These are phyloP conservation scores for Pseudozyma sp. DNA, from an alignment of 1,284 basidiomycete genomes.

Conservation along the genomic window DNA sequence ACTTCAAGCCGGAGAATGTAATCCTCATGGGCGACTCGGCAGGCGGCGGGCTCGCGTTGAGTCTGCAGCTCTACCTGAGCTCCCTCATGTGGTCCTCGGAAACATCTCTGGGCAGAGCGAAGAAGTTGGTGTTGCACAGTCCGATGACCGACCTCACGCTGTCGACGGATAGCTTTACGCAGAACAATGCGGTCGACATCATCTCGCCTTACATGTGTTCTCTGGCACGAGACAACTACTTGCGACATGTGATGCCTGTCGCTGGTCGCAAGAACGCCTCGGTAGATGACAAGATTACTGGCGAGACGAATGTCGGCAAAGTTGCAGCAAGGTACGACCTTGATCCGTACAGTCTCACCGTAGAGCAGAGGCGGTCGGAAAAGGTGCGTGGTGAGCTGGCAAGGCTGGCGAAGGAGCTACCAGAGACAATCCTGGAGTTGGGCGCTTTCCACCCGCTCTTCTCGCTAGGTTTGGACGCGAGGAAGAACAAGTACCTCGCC, in stretches of 20 bases:
- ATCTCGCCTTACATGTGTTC: constrained; percentile 34
- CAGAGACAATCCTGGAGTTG: constrained; percentile 17
- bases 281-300: background rate
- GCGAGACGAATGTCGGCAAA: background rate
- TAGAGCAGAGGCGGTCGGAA: background rate
- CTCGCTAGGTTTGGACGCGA: constrained; percentile 15
- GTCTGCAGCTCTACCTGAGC: constrained; percentile 29
- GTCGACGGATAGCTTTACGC: constrained; percentile 5
- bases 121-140: constrained; percentile 29
- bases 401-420: constrained; percentile 19
- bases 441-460: constrained; percentile 41
- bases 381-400: background rate
- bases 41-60: constrained; percentile 20
- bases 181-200: constrained; percentile 21
- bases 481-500: constrained; percentile 19
- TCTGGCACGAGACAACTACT: constrained; percentile 32
- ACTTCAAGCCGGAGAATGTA: constrained; percentile 28
- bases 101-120: constrained; percentile 12
- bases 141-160: constrained; percentile 33
- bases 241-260: constrained; percentile 26
- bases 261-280: background rate
- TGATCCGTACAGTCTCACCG: constrained; percentile 6
- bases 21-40: constrained; percentile 39
- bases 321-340: constrained; percentile 14
- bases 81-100: constrained; percentile 12